These are phyloP conservation scores for Chloropicon primus DNA, from an alignment of 139 green algal genomes.

Conservation along the genomic window DNA sequence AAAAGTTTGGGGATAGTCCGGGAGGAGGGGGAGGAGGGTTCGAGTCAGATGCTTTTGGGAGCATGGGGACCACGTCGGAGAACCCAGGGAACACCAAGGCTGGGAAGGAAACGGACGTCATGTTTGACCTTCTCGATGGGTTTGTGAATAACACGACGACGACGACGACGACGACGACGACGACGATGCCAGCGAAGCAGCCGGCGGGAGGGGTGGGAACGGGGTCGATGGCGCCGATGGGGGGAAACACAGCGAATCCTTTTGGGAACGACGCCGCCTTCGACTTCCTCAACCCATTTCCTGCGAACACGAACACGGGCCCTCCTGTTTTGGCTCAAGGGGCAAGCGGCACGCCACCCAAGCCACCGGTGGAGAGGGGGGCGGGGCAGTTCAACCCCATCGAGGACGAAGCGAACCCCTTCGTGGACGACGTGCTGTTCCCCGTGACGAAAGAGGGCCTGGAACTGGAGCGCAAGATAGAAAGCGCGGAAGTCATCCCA, in stretches of 20 bases:
- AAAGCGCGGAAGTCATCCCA: neutral
- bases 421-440: neutral
- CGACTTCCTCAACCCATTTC: neutral
- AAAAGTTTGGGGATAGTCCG: neutral
- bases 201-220: no score
- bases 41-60: neutral
- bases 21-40: neutral
- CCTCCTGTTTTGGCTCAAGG: neutral
- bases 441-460: neutral
- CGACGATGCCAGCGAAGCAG: no score
- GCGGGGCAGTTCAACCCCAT: neutral
- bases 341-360: neutral
- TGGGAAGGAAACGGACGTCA: neutral
- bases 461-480: neutral
- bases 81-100: no score
- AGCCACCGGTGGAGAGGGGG: neutral
- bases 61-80: neutral
- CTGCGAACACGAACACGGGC: neutral
- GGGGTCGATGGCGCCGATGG: no score
- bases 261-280: neutral
- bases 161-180: no score
- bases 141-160: neutral
- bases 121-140: neutral
- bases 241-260: no score
- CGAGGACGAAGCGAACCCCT: neutral